Conservation (phyloP, 768 basidiomycete genomes). For the Hericium rajendrae region DNA sequence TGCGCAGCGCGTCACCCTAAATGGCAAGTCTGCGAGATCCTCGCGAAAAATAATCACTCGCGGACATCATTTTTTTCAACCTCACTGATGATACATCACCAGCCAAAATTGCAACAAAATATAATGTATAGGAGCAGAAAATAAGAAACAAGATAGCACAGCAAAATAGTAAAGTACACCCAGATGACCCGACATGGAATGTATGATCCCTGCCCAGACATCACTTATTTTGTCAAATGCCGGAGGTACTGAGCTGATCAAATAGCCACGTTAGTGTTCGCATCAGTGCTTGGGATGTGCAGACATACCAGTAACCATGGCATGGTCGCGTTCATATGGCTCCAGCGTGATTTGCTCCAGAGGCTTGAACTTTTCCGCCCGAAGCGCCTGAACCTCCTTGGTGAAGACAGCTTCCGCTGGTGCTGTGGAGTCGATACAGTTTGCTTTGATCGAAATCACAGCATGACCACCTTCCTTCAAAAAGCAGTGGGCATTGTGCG, state of each 20-base stretch:
- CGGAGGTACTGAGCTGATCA: constrained; percentile 37
- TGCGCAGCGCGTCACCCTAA: neutral
- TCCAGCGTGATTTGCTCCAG: constrained; percentile 94
- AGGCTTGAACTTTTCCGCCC: constrained; percentile 78
- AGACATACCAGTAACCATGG: constrained; percentile 73
- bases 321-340: constrained; percentile 85
- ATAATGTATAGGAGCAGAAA: neutral
- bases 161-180: constrained; percentile 10
- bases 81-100: neutral
- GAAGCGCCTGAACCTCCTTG: constrained; percentile 72
- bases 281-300: too few relatives aligned
- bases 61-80: neutral
- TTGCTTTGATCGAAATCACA: constrained; percentile 98
- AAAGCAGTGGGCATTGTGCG: constrained; percentile 90
- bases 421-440: constrained; percentile 95
- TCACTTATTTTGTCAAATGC: constrained; percentile 22
- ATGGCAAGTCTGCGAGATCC: neutral
- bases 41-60: neutral
- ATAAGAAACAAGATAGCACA: constrained; percentile 7
- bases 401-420: constrained; percentile 87
- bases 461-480: constrained; percentile 87
- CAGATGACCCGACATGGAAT: constrained; percentile 5
- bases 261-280: too few relatives aligned
- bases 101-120: neutral
- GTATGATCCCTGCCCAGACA: neutral